These are phyloP conservation scores for Venturia oleaginea DNA, from an alignment of 2,329 filamentous ascomycete species.

Conservation along the genomic window DNA sequence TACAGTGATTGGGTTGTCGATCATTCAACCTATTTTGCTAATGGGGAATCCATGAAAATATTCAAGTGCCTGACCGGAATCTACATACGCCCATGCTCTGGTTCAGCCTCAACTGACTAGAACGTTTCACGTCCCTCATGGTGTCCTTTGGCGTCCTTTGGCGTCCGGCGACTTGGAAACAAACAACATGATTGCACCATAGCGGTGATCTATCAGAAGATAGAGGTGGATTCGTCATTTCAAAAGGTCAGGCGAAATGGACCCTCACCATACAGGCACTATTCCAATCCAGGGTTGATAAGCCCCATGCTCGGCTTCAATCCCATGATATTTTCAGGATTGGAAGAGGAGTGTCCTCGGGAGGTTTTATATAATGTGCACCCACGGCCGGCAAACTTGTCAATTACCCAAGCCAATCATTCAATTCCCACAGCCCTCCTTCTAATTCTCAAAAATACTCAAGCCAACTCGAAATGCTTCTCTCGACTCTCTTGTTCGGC, in stretches of 20 bases:
- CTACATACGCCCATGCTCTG: not conserved
- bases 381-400: not conserved
- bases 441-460: not conserved
- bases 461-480: not conserved
- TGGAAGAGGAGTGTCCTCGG: not conserved
- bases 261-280: not conserved
- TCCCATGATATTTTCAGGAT: not conserved
- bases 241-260: not conserved
- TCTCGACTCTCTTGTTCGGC: not conserved
- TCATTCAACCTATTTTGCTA: not conserved
- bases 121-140: not conserved
- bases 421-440: not conserved
- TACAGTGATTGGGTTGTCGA: not conserved
- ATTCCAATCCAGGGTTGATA: not conserved
- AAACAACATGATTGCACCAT: not conserved
- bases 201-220: not conserved
- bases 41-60: not conserved
- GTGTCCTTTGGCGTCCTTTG: not conserved
- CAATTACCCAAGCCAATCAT: not conserved
- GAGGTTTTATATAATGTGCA: not conserved
- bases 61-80: not conserved
- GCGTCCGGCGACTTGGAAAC: not conserved
- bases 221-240: slow-evolving; percentile 1
- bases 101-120: not conserved
- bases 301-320: not conserved